Percentiles rank a stretch among this genome's conserved stretches.
phyloP scores from a whole-genome alignment of 345 rosid genomes.

The Carallia brachiata region DNA sequence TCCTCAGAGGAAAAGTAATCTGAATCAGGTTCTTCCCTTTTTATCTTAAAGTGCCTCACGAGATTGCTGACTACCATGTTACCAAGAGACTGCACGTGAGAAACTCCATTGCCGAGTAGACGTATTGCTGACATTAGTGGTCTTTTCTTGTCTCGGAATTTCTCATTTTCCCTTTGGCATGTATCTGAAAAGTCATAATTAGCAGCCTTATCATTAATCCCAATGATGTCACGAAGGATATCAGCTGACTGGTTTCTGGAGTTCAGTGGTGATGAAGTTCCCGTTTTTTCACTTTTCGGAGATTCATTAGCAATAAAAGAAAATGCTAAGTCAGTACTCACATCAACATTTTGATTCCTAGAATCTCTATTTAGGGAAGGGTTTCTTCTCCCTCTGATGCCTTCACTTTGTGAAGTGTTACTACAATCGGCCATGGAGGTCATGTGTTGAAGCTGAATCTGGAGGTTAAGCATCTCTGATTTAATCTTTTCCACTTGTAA shows the following conservation, averaged over 20 bases:
- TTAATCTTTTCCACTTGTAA: conserved; percentile 50
- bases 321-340: conserved; percentile 15
- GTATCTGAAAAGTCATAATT: conserved; percentile 9
- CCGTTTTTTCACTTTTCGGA: conserved; percentile 14
- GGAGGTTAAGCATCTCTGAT: conserved; percentile 49
- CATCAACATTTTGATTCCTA: conserved; percentile 11
- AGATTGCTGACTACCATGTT: conserved; percentile 36
- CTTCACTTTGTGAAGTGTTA: conserved; percentile 12
- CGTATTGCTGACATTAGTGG: conserved; percentile 30
- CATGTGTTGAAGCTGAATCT: conserved; percentile 34
- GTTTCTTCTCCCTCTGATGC: conserved; percentile 20
- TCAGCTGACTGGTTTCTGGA: conserved; percentile 23
- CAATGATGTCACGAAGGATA: conserved; percentile 15
- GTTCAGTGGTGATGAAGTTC: conserved; percentile 10
- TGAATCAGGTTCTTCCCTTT: conserved; percentile 18
- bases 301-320: conserved; percentile 26
- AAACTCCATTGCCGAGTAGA: conserved; percentile 37
- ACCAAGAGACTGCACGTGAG: conserved; percentile 39
- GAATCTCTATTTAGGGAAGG: conserved; percentile 11
- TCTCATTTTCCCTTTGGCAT: conserved; percentile 10
- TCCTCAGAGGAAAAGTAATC: conserved; percentile 21
- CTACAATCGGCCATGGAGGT: conserved; percentile 16
- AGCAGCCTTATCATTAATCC: conserved; percentile 15
- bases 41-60: conserved; percentile 36
- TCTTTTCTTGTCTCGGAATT: conserved; percentile 20